A percentile compares a stretch with the other conserved stretches of the same genome.
These are phyloP conservation scores for Cercospora sp. DNA, from an alignment of 2,329 filamentous ascomycete species.

Conservation along the genomic window DNA sequence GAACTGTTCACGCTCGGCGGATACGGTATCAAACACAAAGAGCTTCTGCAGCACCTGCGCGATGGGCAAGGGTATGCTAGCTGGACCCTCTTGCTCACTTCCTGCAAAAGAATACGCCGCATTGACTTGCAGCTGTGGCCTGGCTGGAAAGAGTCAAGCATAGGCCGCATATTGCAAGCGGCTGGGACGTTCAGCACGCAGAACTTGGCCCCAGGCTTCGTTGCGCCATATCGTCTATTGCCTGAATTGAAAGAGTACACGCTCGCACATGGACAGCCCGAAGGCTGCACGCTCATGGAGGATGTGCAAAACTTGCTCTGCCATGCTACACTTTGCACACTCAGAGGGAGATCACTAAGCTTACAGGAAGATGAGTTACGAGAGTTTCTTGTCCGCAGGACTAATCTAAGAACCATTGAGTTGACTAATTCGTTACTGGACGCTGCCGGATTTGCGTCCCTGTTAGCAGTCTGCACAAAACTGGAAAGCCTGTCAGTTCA, in stretches of 20 bases:
- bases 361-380: conserved; percentile 2
- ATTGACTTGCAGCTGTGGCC: neutral
- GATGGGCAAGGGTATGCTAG: neutral
- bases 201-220: neutral
- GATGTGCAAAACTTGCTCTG: conserved; percentile 3
- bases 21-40: neutral
- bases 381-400: neutral
- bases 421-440: conserved; percentile 10
- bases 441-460: conserved; percentile 2
- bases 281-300: neutral
- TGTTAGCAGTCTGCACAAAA: neutral
- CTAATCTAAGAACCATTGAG: neutral
- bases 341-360: neutral
- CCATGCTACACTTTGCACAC: neutral
- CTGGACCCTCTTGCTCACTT: conserved; percentile 2
- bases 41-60: neutral
- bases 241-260: neutral
- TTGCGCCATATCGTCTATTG: neutral
- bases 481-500: conserved; percentile 7
- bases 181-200: neutral
- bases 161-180: neutral
- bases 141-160: neutral
- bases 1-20: neutral
- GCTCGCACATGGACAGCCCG: neutral
- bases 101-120: neutral